These are phyloP conservation scores for Plasmodium cynomolgi DNA, from an alignment of 169 alveolate genomes.

Conservation along the genomic window DNA sequence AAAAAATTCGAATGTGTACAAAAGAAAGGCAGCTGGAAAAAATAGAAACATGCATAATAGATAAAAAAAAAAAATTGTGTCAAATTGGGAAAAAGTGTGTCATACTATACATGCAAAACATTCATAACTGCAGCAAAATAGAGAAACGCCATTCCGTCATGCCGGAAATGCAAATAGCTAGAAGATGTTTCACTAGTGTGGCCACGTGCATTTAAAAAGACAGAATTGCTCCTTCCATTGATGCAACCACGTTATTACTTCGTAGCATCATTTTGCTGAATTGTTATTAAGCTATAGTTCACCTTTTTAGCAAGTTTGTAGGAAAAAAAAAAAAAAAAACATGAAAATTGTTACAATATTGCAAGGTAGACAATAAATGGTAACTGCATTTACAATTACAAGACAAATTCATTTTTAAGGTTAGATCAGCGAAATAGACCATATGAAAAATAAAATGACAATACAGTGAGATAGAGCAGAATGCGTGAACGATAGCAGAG, in stretches of 20 bases:
- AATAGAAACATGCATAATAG: constrained; percentile 10
- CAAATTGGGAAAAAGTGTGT: neutral
- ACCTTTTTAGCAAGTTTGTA: constrained; percentile 10
- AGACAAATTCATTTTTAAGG: constrained; percentile 49
- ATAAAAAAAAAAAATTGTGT: neutral
- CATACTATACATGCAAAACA: neutral
- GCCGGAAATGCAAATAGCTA: neutral
- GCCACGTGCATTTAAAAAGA: constrained; percentile 18
- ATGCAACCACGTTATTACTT: neutral
- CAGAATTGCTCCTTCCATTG: neutral
- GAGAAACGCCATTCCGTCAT: neutral
- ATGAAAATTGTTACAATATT: constrained; percentile 26
- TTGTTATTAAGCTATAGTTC: neutral
- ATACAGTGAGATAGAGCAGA: constrained; percentile 5
- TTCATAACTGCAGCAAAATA: neutral
- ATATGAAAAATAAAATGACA: neutral
- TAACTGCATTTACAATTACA: constrained; percentile 23
- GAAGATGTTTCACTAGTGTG: constrained; percentile 23
- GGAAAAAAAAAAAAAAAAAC: constrained; percentile 32
- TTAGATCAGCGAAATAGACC: neutral
- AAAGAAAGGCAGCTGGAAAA: constrained; percentile 8
- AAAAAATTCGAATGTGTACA: neutral
- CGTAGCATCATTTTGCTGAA: neutral
- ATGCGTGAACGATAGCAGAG: neutral
- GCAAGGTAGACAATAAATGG: constrained; percentile 44